A percentile compares a stretch with the other conserved stretches of the same genome.
Conservation (phyloP, 2,329 filamentous ascomycete genomes). For the Ophiocordyceps polyrhachis-furcata region DNA sequence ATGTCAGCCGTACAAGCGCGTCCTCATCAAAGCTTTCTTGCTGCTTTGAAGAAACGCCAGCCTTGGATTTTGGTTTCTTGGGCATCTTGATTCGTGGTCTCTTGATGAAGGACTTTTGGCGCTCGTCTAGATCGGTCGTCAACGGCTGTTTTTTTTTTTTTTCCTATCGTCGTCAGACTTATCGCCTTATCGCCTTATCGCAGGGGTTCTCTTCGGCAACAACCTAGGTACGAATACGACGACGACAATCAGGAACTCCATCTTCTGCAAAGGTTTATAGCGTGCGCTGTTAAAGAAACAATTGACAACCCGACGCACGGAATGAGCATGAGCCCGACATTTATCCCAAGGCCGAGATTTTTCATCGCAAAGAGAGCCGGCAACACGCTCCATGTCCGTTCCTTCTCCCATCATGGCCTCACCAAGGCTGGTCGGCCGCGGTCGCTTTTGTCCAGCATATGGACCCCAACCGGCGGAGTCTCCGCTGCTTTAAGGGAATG, state of each 20-base stretch:
- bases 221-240: neutral
- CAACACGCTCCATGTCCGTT: constrained; percentile 4
- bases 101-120: too few species aligned
- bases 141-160: neutral
- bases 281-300: too few species aligned
- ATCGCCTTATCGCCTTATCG: neutral
- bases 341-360: neutral
- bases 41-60: constrained; percentile 7
- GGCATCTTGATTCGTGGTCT: constrained; percentile 7
- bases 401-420: constrained; percentile 7
- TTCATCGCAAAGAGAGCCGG: constrained; percentile 1
- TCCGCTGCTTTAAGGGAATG: constrained; percentile 35
- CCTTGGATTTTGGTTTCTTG: constrained; percentile 15
- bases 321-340: neutral
- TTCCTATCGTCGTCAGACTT: neutral
- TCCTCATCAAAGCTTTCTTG: constrained; percentile 24
- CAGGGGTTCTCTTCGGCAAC: neutral
- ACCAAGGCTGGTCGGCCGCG: constrained; percentile 16
- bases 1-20: constrained; percentile 32
- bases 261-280: too few species aligned
- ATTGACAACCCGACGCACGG: neutral
- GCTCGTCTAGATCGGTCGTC: neutral
- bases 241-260: too few species aligned
- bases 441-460: constrained; percentile 47
- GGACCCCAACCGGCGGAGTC: constrained; percentile 59